Percentiles rank a stretch among this genome's conserved stretches.
Conservation (phyloP, 1,284 basidiomycete genomes). For the Heliocybe sulcata region DNA sequence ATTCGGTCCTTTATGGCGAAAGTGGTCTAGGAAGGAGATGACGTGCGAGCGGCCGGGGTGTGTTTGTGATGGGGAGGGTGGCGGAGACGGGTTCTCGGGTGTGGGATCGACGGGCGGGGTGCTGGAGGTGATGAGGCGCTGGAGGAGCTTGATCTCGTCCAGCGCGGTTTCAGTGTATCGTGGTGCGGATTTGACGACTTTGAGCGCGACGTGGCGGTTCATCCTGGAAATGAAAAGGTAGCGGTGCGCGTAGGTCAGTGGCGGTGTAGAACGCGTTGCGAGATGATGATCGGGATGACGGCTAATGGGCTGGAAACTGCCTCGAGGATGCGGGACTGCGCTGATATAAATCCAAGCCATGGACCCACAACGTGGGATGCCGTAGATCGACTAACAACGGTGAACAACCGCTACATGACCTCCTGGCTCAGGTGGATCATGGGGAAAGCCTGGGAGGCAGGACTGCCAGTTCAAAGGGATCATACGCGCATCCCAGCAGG, state of each 20-base stretch:
- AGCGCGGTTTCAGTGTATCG: conserved; percentile 97
- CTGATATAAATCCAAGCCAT: too few relatives aligned
- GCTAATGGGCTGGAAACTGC: too few relatives aligned
- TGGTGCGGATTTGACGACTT: conserved; percentile 96
- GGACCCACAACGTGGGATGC: too few relatives aligned
- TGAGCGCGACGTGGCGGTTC: conserved; percentile 95
- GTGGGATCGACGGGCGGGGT: conserved; percentile 54
- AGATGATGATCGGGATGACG: neutral
- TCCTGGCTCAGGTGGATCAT: too few relatives aligned
- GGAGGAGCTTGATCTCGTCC: conserved; percentile 97
- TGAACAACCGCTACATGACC: too few relatives aligned
- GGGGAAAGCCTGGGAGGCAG: too few relatives aligned
- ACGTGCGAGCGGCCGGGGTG: conserved; percentile 80
- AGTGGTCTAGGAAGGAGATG: conserved; percentile 96
- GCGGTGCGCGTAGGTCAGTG: conserved; percentile 2
- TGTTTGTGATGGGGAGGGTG: conserved; percentile 56
- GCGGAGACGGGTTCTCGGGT: conserved; percentile 47
- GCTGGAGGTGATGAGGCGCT: conserved; percentile 88
- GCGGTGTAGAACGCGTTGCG: neutral
- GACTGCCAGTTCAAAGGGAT: too few relatives aligned
- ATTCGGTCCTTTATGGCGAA: conserved; percentile 94
- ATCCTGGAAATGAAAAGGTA: conserved; percentile 43
- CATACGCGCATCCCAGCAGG: too few relatives aligned
- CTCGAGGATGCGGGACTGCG: too few relatives aligned
- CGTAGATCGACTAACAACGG: too few relatives aligned